These are phyloP conservation scores for Brettanomyces custersianus DNA, from an alignment of 805 yeast species.

Conservation along the genomic window DNA sequence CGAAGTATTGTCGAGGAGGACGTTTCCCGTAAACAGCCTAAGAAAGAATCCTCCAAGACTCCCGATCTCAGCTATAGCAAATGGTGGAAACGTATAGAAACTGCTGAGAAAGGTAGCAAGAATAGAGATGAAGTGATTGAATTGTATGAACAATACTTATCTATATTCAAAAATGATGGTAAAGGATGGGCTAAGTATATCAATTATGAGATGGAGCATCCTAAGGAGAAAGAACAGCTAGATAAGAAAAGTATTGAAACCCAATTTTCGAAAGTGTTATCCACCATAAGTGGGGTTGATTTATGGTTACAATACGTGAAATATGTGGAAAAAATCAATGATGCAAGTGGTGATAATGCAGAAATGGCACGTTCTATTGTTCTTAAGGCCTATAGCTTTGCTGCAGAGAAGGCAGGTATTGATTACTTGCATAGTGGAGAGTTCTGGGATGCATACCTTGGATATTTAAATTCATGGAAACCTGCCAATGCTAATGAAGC, in stretches of 20 bases:
- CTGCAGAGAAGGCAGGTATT: conserved; percentile 65
- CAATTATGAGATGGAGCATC: conserved; percentile 31
- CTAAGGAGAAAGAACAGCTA: conserved; percentile 39
- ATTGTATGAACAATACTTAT: conserved; percentile 51
- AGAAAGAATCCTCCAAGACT: not conserved
- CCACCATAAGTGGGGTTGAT: conserved; percentile 51
- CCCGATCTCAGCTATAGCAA: conserved; percentile 43
- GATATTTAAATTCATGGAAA: conserved; percentile 67
- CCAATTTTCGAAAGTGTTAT: conserved; percentile 55
- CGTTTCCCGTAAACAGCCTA: too few species aligned
- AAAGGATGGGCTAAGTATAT: conserved; percentile 71
- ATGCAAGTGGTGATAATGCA: conserved; percentile 47
- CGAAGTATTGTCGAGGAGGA: too few species aligned
- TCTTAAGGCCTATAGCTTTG: conserved; percentile 76
- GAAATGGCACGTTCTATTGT: conserved; percentile 59
- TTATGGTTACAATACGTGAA: conserved; percentile 73
- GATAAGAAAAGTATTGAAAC: conserved; percentile 59
- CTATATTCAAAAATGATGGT: conserved; percentile 59
- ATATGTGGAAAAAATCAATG: conserved; percentile 64
- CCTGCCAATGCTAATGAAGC: conserved; percentile 79
- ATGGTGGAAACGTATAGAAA: conserved; percentile 49
- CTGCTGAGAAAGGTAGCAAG: conserved; percentile 37
- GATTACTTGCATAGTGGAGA: conserved; percentile 58
- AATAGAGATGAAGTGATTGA: conserved; percentile 50
- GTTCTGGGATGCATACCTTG: conserved; percentile 79